Evolutionary conservation across 1,284 basidiomycete species (phyloP).

Genomic region (Ustilago vetiveriae): DNA sequence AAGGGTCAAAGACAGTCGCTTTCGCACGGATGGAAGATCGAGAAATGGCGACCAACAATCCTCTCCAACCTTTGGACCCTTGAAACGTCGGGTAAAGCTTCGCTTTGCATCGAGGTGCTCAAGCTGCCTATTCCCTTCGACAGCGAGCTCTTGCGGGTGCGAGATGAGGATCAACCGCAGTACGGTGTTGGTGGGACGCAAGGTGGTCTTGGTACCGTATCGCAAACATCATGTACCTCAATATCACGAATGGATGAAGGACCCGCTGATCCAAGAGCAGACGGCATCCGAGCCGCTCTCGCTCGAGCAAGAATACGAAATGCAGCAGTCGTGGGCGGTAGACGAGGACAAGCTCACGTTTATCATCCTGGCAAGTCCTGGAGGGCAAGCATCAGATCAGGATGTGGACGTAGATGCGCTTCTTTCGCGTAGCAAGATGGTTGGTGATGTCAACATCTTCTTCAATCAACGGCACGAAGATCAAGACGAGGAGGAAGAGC

Average conservation of each 20-base stretch:
- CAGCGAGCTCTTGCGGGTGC: background rate
- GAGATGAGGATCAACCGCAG: conserved; percentile 75
- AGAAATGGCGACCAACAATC: too few relatives aligned
- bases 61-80: conserved; percentile 1
- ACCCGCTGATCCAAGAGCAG: conserved; percentile 76
- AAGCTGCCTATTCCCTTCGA: background rate
- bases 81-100: conserved; percentile 3
- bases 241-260: conserved; percentile 92
- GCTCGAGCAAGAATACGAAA: conserved; percentile 85
- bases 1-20: background rate
- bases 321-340: conserved; percentile 88
- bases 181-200: conserved; percentile 74
- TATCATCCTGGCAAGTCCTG: conserved; percentile 75
- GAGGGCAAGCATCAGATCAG: background rate
- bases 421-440: conserved; percentile 71
- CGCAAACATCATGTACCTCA: conserved; percentile 37
- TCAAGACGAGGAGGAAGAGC: conserved; percentile 63
- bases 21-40: conserved; percentile 20
- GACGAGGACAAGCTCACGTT: conserved; percentile 94
- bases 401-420: conserved; percentile 8
- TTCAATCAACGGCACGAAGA: conserved; percentile 67
- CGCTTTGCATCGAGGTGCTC: too few relatives aligned
- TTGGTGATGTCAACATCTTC: conserved; percentile 93
- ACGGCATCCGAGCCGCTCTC: conserved; percentile 88
- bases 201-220: conserved; percentile 80